Conservation (phyloP, 768 basidiomycete genomes). For the Amanita muscaria region DNA sequence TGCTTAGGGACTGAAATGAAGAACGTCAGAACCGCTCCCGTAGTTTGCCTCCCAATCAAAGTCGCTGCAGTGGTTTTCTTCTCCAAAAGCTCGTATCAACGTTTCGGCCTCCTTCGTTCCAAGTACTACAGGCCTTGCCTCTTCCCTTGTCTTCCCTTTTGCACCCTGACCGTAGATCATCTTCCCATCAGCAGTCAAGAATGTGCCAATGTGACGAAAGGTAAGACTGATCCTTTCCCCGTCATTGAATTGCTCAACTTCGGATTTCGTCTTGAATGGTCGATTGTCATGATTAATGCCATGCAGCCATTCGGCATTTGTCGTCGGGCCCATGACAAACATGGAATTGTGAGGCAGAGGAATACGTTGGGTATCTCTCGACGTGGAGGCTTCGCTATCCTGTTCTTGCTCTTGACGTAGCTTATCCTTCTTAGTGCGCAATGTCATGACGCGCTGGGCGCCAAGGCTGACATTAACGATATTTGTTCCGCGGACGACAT, state of each 20-base stretch:
- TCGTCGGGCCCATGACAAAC: slow-evolving; percentile 70
- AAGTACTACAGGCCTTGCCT: slow-evolving; percentile 45
- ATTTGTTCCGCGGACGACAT: slow-evolving; percentile 62
- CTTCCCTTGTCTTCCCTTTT: slow-evolving; percentile 46
- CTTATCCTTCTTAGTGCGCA: slow-evolving; percentile 55
- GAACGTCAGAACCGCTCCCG: slow-evolving; percentile 60
- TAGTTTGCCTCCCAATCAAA: slow-evolving; percentile 67
- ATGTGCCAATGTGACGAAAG: slow-evolving; percentile 73
- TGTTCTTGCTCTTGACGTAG: slow-evolving; percentile 8
- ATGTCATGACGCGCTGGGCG: slow-evolving; percentile 67
- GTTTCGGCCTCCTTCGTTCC: slow-evolving; percentile 39
- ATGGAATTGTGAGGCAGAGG: slow-evolving; percentile 76
- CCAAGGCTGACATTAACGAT: slow-evolving; percentile 80
- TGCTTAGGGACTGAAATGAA: slow-evolving; percentile 43
- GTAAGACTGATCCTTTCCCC: slow-evolving; percentile 74
- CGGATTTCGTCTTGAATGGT: slow-evolving; percentile 39
- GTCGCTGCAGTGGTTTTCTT: slow-evolving; percentile 59
- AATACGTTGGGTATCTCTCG: slow-evolving; percentile 42
- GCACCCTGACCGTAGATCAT: slow-evolving; percentile 71
- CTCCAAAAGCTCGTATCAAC: slow-evolving; percentile 58
- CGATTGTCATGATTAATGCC: slow-evolving; percentile 74
- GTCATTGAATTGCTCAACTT: slow-evolving; percentile 42
- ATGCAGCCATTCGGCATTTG: slow-evolving; percentile 71
- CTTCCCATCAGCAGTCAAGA: slow-evolving; percentile 41
- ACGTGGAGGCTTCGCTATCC: slow-evolving; percentile 14